Evolutionary conservation across 441 rosid genomes (phyloP).

Genomic region (Daphne laureola): DNA sequence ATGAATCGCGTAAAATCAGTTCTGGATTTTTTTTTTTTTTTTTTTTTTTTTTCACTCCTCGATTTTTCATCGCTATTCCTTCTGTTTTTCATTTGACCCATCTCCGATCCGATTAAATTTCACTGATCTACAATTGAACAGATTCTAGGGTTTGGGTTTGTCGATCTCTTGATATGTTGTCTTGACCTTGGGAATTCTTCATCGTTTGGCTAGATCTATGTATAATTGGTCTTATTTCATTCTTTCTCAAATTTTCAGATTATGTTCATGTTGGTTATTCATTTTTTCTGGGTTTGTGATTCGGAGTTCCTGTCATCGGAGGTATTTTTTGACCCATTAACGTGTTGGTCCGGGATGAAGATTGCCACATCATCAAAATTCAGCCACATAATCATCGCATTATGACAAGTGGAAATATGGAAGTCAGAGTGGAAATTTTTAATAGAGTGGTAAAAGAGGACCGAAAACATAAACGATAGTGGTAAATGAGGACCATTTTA

Average conservation of each 20-base stretch:
- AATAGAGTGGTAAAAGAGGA: too few relatives aligned
- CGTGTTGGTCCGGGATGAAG: not conserved
- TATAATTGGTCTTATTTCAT: too few relatives aligned
- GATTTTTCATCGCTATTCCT: slow-evolving; percentile 11
- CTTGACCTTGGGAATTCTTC: slow-evolving; percentile 10
- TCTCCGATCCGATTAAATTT: not conserved
- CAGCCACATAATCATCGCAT: too few relatives aligned
- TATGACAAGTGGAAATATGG: too few relatives aligned
- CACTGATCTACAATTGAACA: not conserved
- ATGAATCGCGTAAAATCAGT: too few relatives aligned
- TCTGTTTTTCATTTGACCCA: not conserved
- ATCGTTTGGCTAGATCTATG: not conserved
- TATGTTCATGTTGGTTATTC: not conserved
- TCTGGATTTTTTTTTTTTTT: too few relatives aligned
- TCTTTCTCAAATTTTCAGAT: not conserved
- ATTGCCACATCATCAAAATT: too few relatives aligned
- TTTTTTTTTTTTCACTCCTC: slow-evolving; percentile 9
- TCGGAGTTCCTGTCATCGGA: slow-evolving; percentile 3
- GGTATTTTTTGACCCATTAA: slow-evolving; percentile 1
- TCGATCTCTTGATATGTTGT: not conserved
- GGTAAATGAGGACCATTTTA: too few relatives aligned
- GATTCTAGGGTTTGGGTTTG: slow-evolving; percentile 24
- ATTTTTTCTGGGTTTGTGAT: not conserved
- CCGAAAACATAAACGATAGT: too few relatives aligned
- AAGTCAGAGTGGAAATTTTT: too few relatives aligned